Evolutionary conservation across 495 filamentous ascomycete species (phyloP), one percentile per base, ranked within the genome.

Genomic region (Monascus purpureus): DNA sequence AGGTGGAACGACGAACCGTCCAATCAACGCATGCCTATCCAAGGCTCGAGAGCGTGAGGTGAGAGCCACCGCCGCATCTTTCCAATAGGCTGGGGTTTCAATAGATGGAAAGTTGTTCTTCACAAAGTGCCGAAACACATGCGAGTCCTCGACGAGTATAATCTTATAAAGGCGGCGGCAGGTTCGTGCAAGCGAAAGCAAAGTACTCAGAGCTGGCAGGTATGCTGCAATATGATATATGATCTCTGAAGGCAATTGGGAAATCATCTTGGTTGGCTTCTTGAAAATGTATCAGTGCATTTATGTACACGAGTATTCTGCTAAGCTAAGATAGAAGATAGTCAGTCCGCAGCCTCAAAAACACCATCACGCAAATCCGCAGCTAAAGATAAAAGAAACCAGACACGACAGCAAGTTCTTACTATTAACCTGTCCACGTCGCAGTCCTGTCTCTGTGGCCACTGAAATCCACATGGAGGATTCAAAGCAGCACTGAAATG

Each of bases 221-320:
- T 72, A 53, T 32, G 47, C 40, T 26, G 62, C 52, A 27, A 82
- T 66, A 1, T 72, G 56, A 25, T 61, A 64, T 6, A 80, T 61
- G 8, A 80, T 65, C 47, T 80, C 77, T 6, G 66, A 53, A 2
- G 77, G 77, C 17, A 82, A 61, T n/a, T 61, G 49, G 17, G 55
- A 40, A 22, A 77, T 59, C 52, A 58, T 59, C 8, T 32, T 43
- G 37, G 13, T 17, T 24, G 37, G 13, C 25, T 24, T 32, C 20
- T 18, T 29, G 2, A 35, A 18, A 14, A 17, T 19, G 18, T 12
- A n/a, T n/a, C n/a, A n/a, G n/a, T n/a, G n/a, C n/a, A n/a, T n/a
- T n/a, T n/a, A n/a, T n/a, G n/a, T n/a, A n/a, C n/a, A n/a, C n/a
- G n/a, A n/a, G n/a, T n/a, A n/a, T n/a, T n/a, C n/a, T n/a, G n/a